phyloP scores from a whole-genome alignment of 331 rosid genomes.

The Acacia concinna region DNA sequence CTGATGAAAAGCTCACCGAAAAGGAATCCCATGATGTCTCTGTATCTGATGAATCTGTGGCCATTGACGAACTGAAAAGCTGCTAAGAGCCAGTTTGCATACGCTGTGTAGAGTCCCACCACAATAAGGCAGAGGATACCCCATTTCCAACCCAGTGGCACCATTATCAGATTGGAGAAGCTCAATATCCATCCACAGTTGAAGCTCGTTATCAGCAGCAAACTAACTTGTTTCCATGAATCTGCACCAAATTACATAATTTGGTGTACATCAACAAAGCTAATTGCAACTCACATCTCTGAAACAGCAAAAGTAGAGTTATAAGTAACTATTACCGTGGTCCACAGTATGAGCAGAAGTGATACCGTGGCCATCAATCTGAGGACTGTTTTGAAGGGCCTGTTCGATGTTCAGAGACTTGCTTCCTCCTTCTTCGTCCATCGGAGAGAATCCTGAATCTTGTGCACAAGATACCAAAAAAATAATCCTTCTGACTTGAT shows the following conservation, averaged over 20 bases:
- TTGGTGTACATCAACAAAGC: background rate
- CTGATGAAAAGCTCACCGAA: conserved; percentile 37
- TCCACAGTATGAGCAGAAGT: conserved; percentile 56
- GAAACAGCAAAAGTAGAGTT: background rate
- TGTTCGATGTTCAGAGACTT: conserved; percentile 35
- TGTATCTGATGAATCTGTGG: conserved; percentile 65
- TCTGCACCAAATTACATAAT: conserved; percentile 34
- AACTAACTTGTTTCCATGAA: conserved; percentile 73
- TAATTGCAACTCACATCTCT: background rate
- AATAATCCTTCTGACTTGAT: background rate
- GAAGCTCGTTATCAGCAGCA: conserved; percentile 51
- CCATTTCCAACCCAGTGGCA: conserved; percentile 70
- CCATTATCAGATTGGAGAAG: conserved; percentile 53
- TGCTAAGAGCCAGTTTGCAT: conserved; percentile 66
- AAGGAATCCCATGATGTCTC: conserved; percentile 62
- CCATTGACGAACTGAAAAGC: conserved; percentile 58
- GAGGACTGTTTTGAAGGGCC: conserved; percentile 18
- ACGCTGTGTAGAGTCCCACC: conserved; percentile 60
- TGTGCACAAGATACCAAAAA: background rate
- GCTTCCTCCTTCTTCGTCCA: conserved; percentile 38
- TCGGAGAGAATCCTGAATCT: conserved; percentile 17
- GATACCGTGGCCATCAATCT: conserved; percentile 8
- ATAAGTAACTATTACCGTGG: conserved; percentile 29
- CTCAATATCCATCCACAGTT: conserved; percentile 59
- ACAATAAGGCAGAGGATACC: conserved; percentile 45